Evolutionary conservation across 2,329 filamentous ascomycete species (phyloP).

Genomic region (Colletotrichum salicis): DNA sequence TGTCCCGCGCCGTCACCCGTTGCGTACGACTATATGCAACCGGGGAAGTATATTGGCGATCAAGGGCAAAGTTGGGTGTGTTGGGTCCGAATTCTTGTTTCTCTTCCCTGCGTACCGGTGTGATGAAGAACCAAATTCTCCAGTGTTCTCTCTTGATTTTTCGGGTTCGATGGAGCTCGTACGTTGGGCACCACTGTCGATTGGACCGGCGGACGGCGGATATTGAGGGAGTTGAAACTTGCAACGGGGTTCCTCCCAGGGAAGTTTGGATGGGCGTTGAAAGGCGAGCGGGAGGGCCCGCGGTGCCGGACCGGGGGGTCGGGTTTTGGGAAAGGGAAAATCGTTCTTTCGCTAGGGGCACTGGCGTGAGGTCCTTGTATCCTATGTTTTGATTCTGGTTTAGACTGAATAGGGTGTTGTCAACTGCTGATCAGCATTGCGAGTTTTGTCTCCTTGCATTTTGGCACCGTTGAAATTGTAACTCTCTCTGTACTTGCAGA

Average conservation of each 20-base stretch:
- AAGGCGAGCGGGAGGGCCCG: slow-evolving; percentile 28
- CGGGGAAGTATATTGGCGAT: not conserved
- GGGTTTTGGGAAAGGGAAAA: not conserved
- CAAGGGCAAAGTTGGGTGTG: not conserved
- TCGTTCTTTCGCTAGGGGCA: not conserved
- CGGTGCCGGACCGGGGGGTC: slow-evolving; percentile 9
- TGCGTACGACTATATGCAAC: not conserved
- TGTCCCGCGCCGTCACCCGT: not conserved
- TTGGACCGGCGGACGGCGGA: not conserved
- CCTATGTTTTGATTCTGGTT: not conserved
- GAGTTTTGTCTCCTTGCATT: not conserved
- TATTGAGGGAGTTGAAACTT: not conserved
- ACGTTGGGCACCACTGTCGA: slow-evolving; percentile 1
- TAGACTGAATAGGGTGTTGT: not conserved
- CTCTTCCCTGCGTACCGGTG: not conserved
- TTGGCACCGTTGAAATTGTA: not conserved
- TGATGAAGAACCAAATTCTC: not conserved
- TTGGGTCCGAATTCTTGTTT: not conserved
- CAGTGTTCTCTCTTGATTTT: not conserved
- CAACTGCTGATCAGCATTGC: not conserved
- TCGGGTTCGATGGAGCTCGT: not conserved
- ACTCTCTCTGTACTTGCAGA: not conserved
- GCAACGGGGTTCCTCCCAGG: not conserved
- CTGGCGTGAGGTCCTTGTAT: not conserved
- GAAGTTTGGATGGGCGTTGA: not conserved